These are phyloP conservation scores for Camellia lanceoleosa DNA, from an alignment of 148 eudicot species.

Conservation along the genomic window DNA sequence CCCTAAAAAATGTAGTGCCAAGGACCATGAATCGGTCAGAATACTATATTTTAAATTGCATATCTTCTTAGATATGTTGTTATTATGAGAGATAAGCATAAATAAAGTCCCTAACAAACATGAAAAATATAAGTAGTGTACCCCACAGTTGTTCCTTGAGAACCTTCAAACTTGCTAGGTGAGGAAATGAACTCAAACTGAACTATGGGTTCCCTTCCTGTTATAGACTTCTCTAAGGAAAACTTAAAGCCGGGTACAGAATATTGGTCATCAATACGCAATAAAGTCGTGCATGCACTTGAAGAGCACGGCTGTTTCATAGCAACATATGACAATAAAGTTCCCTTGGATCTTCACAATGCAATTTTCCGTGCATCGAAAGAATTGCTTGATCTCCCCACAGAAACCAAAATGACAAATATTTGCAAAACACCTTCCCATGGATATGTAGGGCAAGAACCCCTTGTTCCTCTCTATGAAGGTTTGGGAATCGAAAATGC, in stretches of 20 bases:
- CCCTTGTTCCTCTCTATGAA: slow-evolving; percentile 38
- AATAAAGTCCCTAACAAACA: background rate
- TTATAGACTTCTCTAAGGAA: slow-evolving; percentile 23
- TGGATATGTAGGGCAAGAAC: slow-evolving; percentile 40
- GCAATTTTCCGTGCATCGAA: slow-evolving; percentile 28
- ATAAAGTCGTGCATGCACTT: slow-evolving; percentile 26
- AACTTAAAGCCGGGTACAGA: slow-evolving; percentile 8
- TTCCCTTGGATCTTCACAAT: slow-evolving; percentile 31
- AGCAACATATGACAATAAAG: slow-evolving; percentile 19
- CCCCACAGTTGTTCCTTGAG: background rate
- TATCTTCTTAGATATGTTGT: background rate
- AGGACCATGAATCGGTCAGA: background rate
- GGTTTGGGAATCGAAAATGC: slow-evolving; percentile 39
- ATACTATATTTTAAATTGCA: background rate
- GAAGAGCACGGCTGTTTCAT: slow-evolving; percentile 40
- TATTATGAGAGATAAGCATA: background rate
- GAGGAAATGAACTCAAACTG: background rate
- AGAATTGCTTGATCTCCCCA: slow-evolving; percentile 35
- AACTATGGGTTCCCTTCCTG: slow-evolving; percentile 36
- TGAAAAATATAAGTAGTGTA: background rate
- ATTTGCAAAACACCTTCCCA: slow-evolving; percentile 30
- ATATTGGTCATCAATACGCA: slow-evolving; percentile 28
- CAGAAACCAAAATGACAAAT: slow-evolving; percentile 29
- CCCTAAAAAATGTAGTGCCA: background rate
- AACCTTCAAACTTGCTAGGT: background rate